Conservation (phyloP, 2,329 filamentous ascomycete species). For the Colletotrichum echinochloae region DNA sequence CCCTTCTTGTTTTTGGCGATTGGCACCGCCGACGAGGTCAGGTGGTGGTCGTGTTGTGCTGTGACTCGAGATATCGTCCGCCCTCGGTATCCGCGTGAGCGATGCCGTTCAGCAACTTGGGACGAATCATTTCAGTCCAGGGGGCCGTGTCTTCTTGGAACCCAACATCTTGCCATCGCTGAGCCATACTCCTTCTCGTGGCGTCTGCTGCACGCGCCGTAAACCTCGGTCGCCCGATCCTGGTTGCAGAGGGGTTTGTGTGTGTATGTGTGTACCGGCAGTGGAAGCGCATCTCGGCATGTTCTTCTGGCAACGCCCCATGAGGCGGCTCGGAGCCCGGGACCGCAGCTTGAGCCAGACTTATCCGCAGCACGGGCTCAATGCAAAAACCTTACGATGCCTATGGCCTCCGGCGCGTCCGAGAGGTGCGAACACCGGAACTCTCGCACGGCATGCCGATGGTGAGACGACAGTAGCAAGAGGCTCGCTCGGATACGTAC, state of each 20-base stretch:
- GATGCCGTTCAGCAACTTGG: not conserved
- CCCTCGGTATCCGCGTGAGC: not conserved
- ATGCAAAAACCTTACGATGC: not conserved
- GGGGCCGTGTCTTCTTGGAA: not conserved
- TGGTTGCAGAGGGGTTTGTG: not conserved
- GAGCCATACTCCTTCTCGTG: not conserved
- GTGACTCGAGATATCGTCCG: not conserved
- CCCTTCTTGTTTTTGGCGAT: not conserved
- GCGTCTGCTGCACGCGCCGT: no score
- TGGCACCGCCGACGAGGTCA: not conserved
- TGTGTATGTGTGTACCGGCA: not conserved
- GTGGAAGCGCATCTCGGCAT: not conserved
- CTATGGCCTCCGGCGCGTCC: not conserved
- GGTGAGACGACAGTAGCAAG: not conserved
- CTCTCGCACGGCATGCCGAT: not conserved
- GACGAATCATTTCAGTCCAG: not conserved
- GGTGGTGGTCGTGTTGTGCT: conserved; percentile 4
- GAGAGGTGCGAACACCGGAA: not conserved
- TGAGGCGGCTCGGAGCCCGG: not conserved
- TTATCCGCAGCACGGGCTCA: not conserved
- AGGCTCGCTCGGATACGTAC: not conserved
- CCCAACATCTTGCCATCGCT: not conserved
- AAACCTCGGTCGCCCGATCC: no score
- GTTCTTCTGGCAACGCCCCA: not conserved
- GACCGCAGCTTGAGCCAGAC: not conserved